Percentiles rank a stretch among this genome's conserved stretches.
phyloP scores from a whole-genome alignment of 2,329 filamentous ascomycete genomes.

The Hymenoscyphus repandus region DNA sequence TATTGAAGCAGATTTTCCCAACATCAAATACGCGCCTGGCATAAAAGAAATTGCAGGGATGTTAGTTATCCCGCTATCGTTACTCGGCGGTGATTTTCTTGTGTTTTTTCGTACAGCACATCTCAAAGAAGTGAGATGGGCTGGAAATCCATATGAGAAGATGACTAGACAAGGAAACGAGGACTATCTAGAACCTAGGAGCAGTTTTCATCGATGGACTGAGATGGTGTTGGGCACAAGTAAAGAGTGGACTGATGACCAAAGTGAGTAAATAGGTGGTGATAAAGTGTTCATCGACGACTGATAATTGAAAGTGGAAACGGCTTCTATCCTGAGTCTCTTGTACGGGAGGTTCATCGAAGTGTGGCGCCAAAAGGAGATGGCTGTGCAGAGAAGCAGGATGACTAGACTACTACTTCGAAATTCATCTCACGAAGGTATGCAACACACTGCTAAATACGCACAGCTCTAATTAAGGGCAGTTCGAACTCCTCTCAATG shows the following conservation, averaged over 20 bases:
- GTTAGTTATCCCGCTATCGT: constrained; percentile 74
- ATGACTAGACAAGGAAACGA: constrained; percentile 65
- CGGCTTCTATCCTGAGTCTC: constrained; percentile 77
- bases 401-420: constrained; percentile 73
- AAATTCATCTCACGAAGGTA: constrained; percentile 87
- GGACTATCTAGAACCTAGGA: constrained; percentile 70
- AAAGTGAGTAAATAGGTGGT: no score
- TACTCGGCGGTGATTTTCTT: constrained; percentile 46
- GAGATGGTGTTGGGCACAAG: constrained; percentile 79
- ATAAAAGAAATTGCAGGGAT: constrained; percentile 74
- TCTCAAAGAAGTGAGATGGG: constrained; percentile 69
- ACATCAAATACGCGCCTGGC: constrained; percentile 72
- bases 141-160: constrained; percentile 82
- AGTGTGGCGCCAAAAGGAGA: constrained; percentile 88
- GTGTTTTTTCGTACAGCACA: constrained; percentile 83
- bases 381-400: constrained; percentile 74
- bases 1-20: constrained; percentile 70
- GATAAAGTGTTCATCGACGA: no score
- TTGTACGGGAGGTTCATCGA: constrained; percentile 86
- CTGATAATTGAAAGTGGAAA: constrained; percentile 84
- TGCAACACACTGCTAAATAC: no score
- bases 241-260: constrained; percentile 84
- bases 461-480: no score
- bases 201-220: constrained; percentile 74
- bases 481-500: constrained; percentile 85